Conservation (phyloP, 257 asterid genomes). For the Penstemon newberryi region DNA sequence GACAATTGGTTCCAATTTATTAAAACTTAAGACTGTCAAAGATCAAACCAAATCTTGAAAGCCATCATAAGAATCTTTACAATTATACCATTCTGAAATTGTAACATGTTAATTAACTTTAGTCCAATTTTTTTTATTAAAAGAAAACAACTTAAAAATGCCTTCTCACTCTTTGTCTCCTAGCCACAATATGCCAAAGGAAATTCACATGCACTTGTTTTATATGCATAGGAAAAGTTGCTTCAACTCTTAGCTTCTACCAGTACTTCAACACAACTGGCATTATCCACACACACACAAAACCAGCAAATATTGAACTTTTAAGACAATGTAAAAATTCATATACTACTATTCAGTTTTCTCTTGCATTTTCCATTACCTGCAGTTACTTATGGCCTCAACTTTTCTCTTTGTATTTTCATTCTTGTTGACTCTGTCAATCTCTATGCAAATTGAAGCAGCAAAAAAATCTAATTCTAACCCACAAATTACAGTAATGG, state of each 20-base stretch:
- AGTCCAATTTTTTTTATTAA: background rate
- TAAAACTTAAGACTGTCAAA: background rate
- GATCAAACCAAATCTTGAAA: constrained; percentile 5
- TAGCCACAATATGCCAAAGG: constrained; percentile 52
- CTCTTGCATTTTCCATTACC: constrained; percentile 20
- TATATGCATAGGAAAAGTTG: constrained; percentile 44
- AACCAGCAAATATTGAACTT: constrained; percentile 28
- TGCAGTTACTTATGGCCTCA: constrained; percentile 40
- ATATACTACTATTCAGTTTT: constrained; percentile 25
- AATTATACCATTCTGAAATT: constrained; percentile 15
- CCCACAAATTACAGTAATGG: constrained; percentile 87
- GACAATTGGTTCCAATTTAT: background rate
- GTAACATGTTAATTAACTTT: constrained; percentile 8
- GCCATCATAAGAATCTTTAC: constrained; percentile 24
- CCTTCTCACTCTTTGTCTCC: constrained; percentile 22
- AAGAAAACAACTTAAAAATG: background rate
- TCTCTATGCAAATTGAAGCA: constrained; percentile 42
- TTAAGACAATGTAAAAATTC: constrained; percentile 25
- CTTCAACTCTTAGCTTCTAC: constrained; percentile 36
- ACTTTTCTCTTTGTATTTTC: constrained; percentile 31
- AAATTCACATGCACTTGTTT: constrained; percentile 75
- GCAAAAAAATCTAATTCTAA: constrained; percentile 31
- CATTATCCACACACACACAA: constrained; percentile 33
- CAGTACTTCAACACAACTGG: constrained; percentile 34
- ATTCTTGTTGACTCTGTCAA: constrained; percentile 34